These are phyloP conservation scores for Chrysoporthe austroafricana DNA, from an alignment of 2,329 filamentous ascomycete species.

Conservation along the genomic window DNA sequence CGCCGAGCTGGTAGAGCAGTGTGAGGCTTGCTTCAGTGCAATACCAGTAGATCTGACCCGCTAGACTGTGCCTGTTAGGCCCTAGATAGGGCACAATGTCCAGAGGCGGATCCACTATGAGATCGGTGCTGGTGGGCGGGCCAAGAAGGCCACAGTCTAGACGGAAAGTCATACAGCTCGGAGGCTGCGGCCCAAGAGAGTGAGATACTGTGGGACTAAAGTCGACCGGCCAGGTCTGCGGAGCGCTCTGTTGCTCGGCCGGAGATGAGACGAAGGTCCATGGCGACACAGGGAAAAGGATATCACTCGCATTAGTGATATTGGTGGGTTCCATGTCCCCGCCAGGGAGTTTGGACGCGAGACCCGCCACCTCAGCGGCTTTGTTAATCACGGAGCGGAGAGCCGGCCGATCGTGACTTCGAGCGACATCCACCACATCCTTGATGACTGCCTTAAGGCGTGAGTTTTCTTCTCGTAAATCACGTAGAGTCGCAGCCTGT, in stretches of 20 bases:
- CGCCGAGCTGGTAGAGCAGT: slow-evolving; percentile 4
- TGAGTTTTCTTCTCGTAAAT: slow-evolving; percentile 6
- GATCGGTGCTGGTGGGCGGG: neutral
- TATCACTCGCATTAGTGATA: neutral
- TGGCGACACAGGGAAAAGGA: neutral
- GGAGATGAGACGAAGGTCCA: neutral
- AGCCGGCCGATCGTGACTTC: neutral
- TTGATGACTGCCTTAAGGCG: slow-evolving; percentile 7
- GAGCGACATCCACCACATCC: neutral
- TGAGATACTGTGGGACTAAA: neutral
- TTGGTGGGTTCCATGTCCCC: neutral
- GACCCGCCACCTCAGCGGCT: neutral
- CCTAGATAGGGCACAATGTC: slow-evolving; percentile 17
- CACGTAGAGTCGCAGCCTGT: slow-evolving; percentile 8
- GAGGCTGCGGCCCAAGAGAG: neutral
- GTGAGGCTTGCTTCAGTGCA: slow-evolving; percentile 11
- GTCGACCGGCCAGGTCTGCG: neutral
- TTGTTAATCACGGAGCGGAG: neutral
- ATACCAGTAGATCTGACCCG: slow-evolving; percentile 16
- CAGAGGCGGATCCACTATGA: neutral
- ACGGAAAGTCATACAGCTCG: neutral
- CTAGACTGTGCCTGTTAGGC: slow-evolving; percentile 4
- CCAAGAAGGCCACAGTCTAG: slow-evolving; percentile 1
- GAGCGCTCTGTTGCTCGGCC: neutral
- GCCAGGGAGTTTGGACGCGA: neutral